Conservation (phyloP, 352 stramenopile species). For the Phytophthora quininea region DNA sequence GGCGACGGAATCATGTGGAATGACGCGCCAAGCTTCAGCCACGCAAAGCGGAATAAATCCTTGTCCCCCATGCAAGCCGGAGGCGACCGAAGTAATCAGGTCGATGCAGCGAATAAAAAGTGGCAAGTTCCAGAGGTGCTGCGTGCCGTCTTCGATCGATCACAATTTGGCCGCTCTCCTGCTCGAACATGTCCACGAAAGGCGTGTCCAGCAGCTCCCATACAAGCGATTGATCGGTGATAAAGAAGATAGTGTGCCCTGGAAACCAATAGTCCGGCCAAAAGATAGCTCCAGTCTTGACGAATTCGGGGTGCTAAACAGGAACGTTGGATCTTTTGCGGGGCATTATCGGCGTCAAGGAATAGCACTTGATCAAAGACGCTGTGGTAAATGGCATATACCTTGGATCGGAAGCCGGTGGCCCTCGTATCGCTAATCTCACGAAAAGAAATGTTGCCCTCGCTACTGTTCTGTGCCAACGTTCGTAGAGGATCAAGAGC, state of each 20-base stretch:
- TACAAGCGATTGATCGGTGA: constrained; percentile 55
- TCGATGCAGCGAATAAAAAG: constrained; percentile 56
- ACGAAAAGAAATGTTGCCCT: constrained; percentile 39
- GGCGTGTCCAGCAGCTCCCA: constrained; percentile 61
- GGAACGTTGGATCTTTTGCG: constrained; percentile 57
- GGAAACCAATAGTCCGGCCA: constrained; percentile 81
- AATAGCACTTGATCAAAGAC: constrained; percentile 68
- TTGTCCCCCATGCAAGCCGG: constrained; percentile 70
- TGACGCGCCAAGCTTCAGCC: constrained; percentile 55
- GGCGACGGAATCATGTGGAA: constrained; percentile 64
- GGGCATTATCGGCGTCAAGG: constrained; percentile 75
- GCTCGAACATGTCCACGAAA: constrained; percentile 76
- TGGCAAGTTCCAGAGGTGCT: constrained; percentile 47
- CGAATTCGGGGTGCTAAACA: constrained; percentile 62
- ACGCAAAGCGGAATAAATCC: constrained; percentile 74
- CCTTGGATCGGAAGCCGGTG: constrained; percentile 50
- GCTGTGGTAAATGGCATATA: constrained; percentile 63
- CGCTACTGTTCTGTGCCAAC: constrained; percentile 16
- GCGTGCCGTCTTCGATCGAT: constrained; percentile 44
- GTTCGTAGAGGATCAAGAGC: constrained; percentile 18
- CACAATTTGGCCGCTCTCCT: constrained; percentile 73
- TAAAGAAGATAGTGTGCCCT: constrained; percentile 62
- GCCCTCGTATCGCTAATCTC: constrained; percentile 18
- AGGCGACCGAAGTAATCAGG: constrained; percentile 59
- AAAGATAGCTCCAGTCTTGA: constrained; percentile 53